Evolutionary conservation across 2,329 filamentous ascomycete species (phyloP), one percentile per base, ranked within the genome.

Genomic region (Sphaerulina musiva): DNA sequence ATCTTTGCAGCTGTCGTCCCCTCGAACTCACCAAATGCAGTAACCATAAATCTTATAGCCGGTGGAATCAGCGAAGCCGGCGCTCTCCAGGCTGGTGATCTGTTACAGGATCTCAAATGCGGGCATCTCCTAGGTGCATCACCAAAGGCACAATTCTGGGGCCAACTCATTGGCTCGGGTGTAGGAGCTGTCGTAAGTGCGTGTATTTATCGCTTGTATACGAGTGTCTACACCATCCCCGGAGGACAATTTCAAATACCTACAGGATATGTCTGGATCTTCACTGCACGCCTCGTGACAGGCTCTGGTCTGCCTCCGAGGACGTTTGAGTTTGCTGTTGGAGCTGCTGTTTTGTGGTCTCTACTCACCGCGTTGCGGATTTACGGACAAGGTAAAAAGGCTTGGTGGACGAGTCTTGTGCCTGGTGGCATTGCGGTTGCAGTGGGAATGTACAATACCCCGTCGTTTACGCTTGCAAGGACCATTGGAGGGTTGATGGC

Each of bases 381-480:
- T n/a, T 71, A 77, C 23, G 75, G 68, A 1, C 66, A 68, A 4
- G 76, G 62, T 8, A 57, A 63, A 57, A 64, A 72, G 66, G 70
- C 67, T 48, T 71, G 74, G 56, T 95, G 89, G 89, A 79, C 87
- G 64, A 75, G 82, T 1, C 87, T 82, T 68, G 77, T 98, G 10
- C 93, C 93, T 0, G 92, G 93, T 6, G 93, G 93, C 0, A 96
- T 98, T 65, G 92, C 93, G 2, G 92, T 98, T 17, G 93, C 93
- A 39, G 89, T 96, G 64, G 91, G 93, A 46, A 98, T 98, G 83
- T 98, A 97, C 73, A 98, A 97, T 65, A 89, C 92, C 0, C 93
- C 93, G 0, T 95, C 89, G 0, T 98, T 98, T 68, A 98, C 93
- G 0, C 76, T 98, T 38, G 91, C 93, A 0, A 78, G 93, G 58